A percentile compares a stretch with the other conserved stretches of the same genome.
These are phyloP conservation scores for Nigrospora oryzae DNA, from an alignment of 2,329 filamentous ascomycete species.

Conservation along the genomic window DNA sequence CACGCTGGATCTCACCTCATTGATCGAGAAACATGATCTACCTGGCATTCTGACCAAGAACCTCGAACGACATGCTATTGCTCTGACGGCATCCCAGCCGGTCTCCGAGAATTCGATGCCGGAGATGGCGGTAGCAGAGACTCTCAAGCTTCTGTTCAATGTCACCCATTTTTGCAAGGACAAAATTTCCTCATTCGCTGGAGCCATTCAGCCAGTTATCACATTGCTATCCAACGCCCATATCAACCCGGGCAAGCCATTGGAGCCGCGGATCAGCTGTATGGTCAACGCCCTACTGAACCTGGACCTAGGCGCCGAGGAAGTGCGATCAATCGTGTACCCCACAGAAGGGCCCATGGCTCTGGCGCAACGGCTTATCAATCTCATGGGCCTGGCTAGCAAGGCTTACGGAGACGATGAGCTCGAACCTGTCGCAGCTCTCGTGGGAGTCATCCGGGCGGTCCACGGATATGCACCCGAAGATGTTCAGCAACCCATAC, in stretches of 20 bases:
- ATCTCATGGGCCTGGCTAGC: conserved; percentile 61
- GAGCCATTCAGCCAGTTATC: conserved; percentile 61
- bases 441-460: conserved; percentile 65
- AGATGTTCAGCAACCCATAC: conserved; percentile 53
- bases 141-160: conserved; percentile 84
- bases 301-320: conserved; percentile 55
- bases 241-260: conserved; percentile 52
- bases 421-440: conserved; percentile 66
- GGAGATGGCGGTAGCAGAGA: conserved; percentile 74
- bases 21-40: conserved; percentile 59
- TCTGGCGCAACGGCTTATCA: conserved; percentile 57
- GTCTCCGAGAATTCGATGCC: conserved; percentile 44
- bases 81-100: conserved; percentile 24
- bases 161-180: conserved; percentile 66
- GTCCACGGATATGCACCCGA: conserved; percentile 63
- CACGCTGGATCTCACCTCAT: conserved; percentile 53
- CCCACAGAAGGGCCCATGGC: conserved; percentile 51
- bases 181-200: conserved; percentile 52
- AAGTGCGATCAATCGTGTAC: conserved; percentile 51
- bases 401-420: conserved; percentile 55
- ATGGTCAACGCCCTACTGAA: conserved; percentile 78
- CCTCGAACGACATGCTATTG: conserved; percentile 56
- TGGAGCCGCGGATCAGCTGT: conserved; percentile 63
- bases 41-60: conserved; percentile 63
- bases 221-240: conserved; percentile 56